These are phyloP conservation scores for Euphorbia corollata DNA, from an alignment of 441 rosid species.

Conservation along the genomic window DNA sequence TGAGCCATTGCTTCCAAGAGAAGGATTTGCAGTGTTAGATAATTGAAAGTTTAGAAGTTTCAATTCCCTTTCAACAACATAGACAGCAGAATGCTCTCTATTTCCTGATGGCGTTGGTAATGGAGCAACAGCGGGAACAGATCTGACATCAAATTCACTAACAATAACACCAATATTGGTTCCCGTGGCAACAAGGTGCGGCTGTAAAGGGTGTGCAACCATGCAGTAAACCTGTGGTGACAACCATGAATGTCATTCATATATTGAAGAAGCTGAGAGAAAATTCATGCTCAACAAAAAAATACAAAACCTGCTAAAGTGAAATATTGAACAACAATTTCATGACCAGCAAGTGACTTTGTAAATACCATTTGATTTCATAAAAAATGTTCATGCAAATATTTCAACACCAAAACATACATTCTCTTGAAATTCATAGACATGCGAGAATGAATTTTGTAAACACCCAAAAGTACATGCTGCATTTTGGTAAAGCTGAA, in stretches of 20 bases:
- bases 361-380: not conserved
- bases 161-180: slow-evolving; percentile 90
- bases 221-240: slow-evolving; percentile 81
- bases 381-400: not conserved
- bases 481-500: not conserved
- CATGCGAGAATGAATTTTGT: not conserved
- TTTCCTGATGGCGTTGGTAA: slow-evolving; percentile 71
- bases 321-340: not conserved
- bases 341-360: not conserved
- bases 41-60: slow-evolving; percentile 82
- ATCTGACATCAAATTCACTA: slow-evolving; percentile 88
- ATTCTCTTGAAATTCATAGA: not conserved
- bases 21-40: slow-evolving; percentile 65
- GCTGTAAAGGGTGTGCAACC: slow-evolving; percentile 97
- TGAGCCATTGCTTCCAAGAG: slow-evolving; percentile 91
- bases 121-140: slow-evolving; percentile 89
- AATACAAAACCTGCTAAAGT: not conserved
- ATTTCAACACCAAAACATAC: not conserved
- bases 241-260: slow-evolving; percentile 19
- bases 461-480: not conserved
- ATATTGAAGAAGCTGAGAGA: not conserved
- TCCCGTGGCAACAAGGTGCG: slow-evolving; percentile 96
- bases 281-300: not conserved
- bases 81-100: slow-evolving; percentile 92
- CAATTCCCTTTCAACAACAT: slow-evolving; percentile 79